A percentile compares a stretch with the other conserved stretches of the same genome.
Evolutionary conservation across 2,329 filamentous ascomycete genomes (phyloP).

Genomic region (Nemania sp.): DNA sequence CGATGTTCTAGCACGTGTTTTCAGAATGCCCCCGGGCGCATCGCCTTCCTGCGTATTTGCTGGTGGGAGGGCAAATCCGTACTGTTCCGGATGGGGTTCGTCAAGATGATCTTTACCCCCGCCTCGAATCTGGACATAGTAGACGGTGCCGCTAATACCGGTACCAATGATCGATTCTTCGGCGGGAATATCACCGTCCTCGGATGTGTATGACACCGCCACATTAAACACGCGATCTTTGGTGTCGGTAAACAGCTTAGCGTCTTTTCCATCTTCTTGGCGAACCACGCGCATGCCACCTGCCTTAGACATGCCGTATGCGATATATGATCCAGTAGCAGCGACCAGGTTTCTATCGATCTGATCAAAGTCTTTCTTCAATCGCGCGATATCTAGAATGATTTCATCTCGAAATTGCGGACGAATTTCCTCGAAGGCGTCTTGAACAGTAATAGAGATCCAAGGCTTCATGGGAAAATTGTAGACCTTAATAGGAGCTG

Average conservation of each 20-base stretch:
- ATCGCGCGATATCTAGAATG: slow-evolving; percentile 87
- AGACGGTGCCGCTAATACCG: slow-evolving; percentile 93
- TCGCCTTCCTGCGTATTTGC: slow-evolving; percentile 86
- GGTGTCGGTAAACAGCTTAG: slow-evolving; percentile 87
- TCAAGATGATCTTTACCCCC: slow-evolving; percentile 79
- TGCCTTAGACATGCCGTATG: slow-evolving; percentile 91
- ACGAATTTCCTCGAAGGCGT: slow-evolving; percentile 55
- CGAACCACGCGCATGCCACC: slow-evolving; percentile 91
- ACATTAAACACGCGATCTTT: slow-evolving; percentile 96
- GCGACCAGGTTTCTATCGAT: slow-evolving; percentile 91
- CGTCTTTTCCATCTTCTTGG: slow-evolving; percentile 89
- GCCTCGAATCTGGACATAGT: slow-evolving; percentile 84
- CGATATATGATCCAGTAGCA: slow-evolving; percentile 87
- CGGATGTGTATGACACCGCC: slow-evolving; percentile 71
- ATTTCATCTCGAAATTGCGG: slow-evolving; percentile 74
- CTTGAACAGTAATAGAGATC: slow-evolving; percentile 80
- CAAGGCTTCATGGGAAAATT: slow-evolving; percentile 98
- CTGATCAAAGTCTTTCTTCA: slow-evolving; percentile 98
- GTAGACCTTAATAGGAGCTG: slow-evolving; percentile 75
- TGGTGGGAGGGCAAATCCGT: slow-evolving; percentile 87
- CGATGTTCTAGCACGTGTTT: slow-evolving; percentile 91
- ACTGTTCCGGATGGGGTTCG: slow-evolving; percentile 76
- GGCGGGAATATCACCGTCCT: slow-evolving; percentile 58
- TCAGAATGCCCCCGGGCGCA: slow-evolving; percentile 86
- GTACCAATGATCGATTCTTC: slow-evolving; percentile 88